Percentiles rank a stretch among this genome's conserved stretches.
Conservation (phyloP, 108 stramenopile genomes). For the Pseudonitzschia multiseries region DNA sequence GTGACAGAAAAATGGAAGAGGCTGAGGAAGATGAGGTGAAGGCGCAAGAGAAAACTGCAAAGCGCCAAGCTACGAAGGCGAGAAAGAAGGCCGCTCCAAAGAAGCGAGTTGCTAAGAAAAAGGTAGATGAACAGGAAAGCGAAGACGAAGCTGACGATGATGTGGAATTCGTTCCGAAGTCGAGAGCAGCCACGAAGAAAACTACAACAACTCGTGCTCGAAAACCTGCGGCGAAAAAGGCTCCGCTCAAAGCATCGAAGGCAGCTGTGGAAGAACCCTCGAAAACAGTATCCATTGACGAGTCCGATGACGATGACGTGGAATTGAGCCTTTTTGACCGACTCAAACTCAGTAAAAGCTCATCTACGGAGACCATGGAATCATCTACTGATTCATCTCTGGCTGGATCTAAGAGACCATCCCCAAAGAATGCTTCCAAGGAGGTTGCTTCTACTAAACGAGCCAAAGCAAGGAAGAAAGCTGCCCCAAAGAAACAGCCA, state of each 20-base stretch:
- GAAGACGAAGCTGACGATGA: conserved; percentile 55
- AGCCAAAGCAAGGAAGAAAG: not conserved
- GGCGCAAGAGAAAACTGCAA: conserved; percentile 58
- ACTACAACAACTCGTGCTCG: conserved; percentile 10
- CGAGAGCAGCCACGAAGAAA: conserved; percentile 15
- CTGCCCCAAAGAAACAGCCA: not conserved
- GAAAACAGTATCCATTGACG: not conserved
- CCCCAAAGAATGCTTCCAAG: conserved; percentile 7
- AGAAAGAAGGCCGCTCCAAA: conserved; percentile 36
- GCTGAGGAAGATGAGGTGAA: conserved; percentile 59
- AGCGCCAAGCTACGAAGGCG: conserved; percentile 25
- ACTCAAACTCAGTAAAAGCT: conserved; percentile 11
- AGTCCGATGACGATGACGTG: conserved; percentile 1
- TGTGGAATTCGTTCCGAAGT: conserved; percentile 32
- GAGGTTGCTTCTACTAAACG: not conserved
- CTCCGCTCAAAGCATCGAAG: not conserved
- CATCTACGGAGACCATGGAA: too few relatives aligned
- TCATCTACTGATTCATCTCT: not conserved
- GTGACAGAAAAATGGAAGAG: conserved; percentile 56
- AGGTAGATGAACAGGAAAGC: conserved; percentile 57
- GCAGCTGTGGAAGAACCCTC: conserved; percentile 1
- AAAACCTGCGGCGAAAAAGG: conserved; percentile 15
- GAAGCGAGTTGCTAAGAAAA: conserved; percentile 46
- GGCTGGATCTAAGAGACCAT: conserved; percentile 11
- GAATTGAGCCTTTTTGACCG: conserved; percentile 4